Percentiles rank a stretch among this genome's conserved stretches.
Conservation (phyloP, 2,329 filamentous ascomycete species). For the Stachybotrys chartarum region DNA sequence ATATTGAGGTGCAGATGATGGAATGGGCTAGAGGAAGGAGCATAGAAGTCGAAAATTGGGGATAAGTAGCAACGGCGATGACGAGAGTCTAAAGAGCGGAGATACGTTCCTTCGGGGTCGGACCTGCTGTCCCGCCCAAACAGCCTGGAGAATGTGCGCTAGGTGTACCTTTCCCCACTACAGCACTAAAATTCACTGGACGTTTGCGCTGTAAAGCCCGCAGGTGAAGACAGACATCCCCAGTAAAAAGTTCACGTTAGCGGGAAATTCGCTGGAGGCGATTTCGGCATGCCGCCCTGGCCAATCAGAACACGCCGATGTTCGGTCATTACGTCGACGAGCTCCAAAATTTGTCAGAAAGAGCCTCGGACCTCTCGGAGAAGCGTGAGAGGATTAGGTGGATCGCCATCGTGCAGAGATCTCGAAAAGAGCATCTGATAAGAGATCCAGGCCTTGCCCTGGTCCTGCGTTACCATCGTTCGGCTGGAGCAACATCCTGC, state of each 20-base stretch:
- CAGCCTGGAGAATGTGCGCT: neutral
- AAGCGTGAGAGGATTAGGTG: neutral
- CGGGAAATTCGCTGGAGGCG: neutral
- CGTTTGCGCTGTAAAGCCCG: neutral
- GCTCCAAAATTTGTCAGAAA: neutral
- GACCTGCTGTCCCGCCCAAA: neutral
- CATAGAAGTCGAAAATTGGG: neutral
- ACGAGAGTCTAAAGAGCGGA: neutral
- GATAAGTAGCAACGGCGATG: neutral
- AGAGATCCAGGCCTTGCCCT: neutral
- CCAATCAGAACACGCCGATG: neutral
- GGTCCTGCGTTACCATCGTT: no score
- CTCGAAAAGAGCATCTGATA: neutral
- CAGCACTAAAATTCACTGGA: neutral
- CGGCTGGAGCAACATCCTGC: no score
- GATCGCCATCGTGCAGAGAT: neutral
- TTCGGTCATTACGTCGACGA: neutral
- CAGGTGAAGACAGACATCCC: neutral
- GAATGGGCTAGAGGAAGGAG: neutral
- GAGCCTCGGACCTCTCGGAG: neutral
- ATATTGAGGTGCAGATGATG: neutral
- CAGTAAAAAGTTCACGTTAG: no score
- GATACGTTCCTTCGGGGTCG: neutral
- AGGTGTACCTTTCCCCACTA: neutral
- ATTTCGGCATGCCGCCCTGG: neutral